These are phyloP conservation scores for Phytophthora tubulina DNA, from an alignment of 352 stramenopile genomes.

Conservation along the genomic window DNA sequence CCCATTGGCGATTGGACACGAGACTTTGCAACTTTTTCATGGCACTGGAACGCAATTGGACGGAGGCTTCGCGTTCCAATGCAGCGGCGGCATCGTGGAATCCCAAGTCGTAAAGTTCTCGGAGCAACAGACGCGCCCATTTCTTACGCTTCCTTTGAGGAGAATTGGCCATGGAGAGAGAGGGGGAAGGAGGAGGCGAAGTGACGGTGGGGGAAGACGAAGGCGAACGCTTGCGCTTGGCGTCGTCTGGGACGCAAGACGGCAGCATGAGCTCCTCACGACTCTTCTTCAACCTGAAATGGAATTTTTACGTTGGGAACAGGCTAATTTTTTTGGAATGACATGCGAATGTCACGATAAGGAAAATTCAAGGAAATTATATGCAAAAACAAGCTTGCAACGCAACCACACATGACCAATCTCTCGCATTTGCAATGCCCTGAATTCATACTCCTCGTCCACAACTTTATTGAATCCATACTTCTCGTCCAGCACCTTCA, in stretches of 20 bases:
- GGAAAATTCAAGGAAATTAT: no score
- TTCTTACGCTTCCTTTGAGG: constrained; percentile 32
- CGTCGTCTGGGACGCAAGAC: constrained; percentile 25
- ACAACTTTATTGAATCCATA: no score
- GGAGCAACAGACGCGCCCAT: constrained; percentile 76
- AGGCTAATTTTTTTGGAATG: not conserved
- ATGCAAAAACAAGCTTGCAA: no score
- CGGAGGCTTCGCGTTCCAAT: constrained; percentile 67
- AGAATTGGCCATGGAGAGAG: not conserved
- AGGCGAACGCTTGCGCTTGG: constrained; percentile 41
- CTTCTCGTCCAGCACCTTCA: no score
- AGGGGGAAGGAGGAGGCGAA: not conserved
- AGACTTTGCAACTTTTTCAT: constrained; percentile 66
- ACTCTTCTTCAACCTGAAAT: constrained; percentile 16
- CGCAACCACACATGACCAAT: no score
- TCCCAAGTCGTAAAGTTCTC: constrained; percentile 81
- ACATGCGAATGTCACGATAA: no score
- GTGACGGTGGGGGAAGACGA: not conserved
- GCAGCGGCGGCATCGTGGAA: constrained; percentile 48
- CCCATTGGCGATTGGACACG: constrained; percentile 57
- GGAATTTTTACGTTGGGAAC: constrained; percentile 3
- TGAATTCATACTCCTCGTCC: no score
- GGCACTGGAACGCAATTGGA: constrained; percentile 61
- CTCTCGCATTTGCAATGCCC: no score
- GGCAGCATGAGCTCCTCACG: not conserved